phyloP scores from a whole-genome alignment of 1,139 yeast species.

The Taphrina sp. region DNA sequence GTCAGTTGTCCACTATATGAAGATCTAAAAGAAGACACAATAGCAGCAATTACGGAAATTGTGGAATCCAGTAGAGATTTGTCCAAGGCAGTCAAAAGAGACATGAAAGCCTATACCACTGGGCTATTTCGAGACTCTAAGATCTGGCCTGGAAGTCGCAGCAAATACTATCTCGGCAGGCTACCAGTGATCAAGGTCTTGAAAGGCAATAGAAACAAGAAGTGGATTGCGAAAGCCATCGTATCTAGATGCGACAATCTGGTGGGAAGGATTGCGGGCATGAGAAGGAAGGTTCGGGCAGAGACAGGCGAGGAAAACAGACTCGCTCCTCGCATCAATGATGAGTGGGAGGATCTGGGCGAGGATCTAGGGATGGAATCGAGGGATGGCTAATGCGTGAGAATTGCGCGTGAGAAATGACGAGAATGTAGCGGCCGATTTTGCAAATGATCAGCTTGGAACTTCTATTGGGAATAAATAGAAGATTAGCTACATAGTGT shows the following conservation, averaged over 20 bases:
- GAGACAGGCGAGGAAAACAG: conserved; percentile 1
- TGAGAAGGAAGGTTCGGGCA: neutral
- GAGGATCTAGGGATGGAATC: neutral
- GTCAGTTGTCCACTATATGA: neutral
- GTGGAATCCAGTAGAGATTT: neutral
- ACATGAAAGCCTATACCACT: neutral
- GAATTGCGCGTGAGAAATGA: neutral
- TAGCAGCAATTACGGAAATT: neutral
- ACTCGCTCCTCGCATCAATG: neutral
- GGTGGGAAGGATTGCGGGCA: conserved; percentile 5
- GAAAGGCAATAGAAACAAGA: neutral
- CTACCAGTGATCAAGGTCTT: neutral
- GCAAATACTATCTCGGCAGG: conserved; percentile 2
- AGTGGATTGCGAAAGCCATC: conserved; percentile 1
- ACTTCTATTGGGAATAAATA: neutral
- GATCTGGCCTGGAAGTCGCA: neutral
- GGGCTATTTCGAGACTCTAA: conserved; percentile 1
- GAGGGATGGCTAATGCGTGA: neutral
- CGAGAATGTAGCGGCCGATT: neutral
- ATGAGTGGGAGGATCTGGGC: conserved; percentile 1
- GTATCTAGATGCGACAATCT: conserved; percentile 6
- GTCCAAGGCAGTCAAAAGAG: neutral
- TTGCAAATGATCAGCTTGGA: conserved; percentile 9
- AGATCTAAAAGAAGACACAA: neutral
- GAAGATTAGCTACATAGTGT: neutral